A percentile compares a stretch with the other conserved stretches of the same genome.
These are phyloP conservation scores for Zygosaccharomyces bailii DNA, from an alignment of 805 yeast species.

Conservation along the genomic window DNA sequence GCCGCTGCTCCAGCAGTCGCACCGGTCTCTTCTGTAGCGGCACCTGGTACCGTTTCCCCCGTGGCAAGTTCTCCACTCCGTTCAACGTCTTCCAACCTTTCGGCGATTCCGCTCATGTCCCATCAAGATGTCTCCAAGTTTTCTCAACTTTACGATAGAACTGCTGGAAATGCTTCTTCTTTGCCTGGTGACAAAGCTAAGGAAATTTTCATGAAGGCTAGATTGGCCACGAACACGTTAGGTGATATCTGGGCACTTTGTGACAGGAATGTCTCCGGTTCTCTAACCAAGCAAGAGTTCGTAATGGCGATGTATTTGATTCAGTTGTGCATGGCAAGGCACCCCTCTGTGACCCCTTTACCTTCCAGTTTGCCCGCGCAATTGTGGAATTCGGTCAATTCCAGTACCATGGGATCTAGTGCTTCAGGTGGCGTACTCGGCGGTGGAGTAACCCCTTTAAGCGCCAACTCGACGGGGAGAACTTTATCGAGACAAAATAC, in stretches of 20 bases:
- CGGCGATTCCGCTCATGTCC: conserved; percentile 51
- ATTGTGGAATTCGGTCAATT: conserved; percentile 39
- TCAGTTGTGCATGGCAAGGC: conserved; percentile 60
- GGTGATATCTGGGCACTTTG: conserved; percentile 89
- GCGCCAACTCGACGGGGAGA: conserved; percentile 30
- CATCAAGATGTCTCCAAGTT: conserved; percentile 60
- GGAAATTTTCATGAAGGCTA: conserved; percentile 84
- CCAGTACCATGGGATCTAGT: conserved; percentile 18
- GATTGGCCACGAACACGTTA: conserved; percentile 68
- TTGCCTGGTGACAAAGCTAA: conserved; percentile 79
- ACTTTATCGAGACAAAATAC: conserved; percentile 38
- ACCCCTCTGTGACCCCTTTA: conserved; percentile 59
- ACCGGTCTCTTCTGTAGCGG: neutral
- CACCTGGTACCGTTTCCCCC: conserved; percentile 8
- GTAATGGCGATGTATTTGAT: conserved; percentile 93
- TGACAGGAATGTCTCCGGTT: conserved; percentile 72
- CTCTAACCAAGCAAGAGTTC: conserved; percentile 69
- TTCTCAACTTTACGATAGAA: conserved; percentile 68
- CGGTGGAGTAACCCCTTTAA: conserved; percentile 22
- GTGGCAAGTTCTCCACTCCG: conserved; percentile 3
- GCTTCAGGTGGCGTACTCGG: conserved; percentile 4
- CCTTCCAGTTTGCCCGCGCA: conserved; percentile 46
- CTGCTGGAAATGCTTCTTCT: conserved; percentile 45
- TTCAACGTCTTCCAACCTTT: conserved; percentile 21
- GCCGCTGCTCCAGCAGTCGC: neutral